Base-by-base conservation (phyloP, 2,329 filamentous ascomycete species). In the Ophiosphaerella korrae region DNA sequence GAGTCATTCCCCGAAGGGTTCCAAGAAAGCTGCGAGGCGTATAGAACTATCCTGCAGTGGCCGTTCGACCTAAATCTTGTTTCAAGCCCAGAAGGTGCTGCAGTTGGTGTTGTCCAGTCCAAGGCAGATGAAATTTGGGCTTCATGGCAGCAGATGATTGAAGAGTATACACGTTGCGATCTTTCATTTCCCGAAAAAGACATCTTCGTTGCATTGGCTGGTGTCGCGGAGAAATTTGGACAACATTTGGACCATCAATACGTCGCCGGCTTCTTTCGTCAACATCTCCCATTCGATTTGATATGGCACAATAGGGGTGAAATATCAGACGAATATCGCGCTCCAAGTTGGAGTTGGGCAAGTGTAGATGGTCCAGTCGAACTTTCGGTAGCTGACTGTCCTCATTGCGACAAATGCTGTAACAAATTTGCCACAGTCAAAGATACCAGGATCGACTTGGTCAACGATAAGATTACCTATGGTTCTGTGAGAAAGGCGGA, bases 301-400 rank as follows among this genome's bases (percentile, higher is more conserved):
- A n/a, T 47, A 31, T 47, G 45, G 45, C 45, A 47, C 29, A 42
- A 41, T 21, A 47, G 36, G 26, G 45, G 38, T 23, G 36, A 47
- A 13, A 36, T 36, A 3, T 24, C 45, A 11, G 29, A 41, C 23
- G 18, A 5, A 7, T 47, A 41, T 41, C 45, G 45, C 8, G 45
- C 45, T 6, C 45, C 45, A 23, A 47, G 29, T 11, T 47, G 45
- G 45, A 41, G 36, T 23, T 47, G 45, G 45, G 45, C 45, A 12
- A 41, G 36, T 29, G 36, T 41, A 24, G 45, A 47, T 26, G 45
- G 45, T n/a, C 23, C 13, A 3, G 43, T 45, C 14, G 23, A 39
- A 9, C 32, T 45, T 13, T 24, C 43, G 4, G 23, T 39, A 5
- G 33, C 16, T 13, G 43, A 45, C 13, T 45, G 43, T n/a, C 43